These are phyloP conservation scores for Colletotrichum sp. DNA, from an alignment of 2,329 filamentous ascomycete species.

Conservation along the genomic window DNA sequence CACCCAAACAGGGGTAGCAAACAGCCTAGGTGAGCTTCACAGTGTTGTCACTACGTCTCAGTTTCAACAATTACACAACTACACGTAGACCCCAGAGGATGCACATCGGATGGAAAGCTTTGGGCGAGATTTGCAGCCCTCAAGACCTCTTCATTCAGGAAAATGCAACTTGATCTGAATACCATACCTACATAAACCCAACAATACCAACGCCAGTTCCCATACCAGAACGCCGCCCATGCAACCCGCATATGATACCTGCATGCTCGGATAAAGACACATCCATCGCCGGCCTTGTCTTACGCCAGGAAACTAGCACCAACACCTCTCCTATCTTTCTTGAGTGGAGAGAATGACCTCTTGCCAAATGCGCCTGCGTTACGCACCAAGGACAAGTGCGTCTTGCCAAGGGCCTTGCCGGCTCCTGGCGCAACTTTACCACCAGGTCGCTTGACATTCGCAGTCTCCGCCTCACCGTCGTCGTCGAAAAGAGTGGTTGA, in stretches of 20 bases:
- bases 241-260: neutral
- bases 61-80: neutral
- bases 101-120: neutral
- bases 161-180: neutral
- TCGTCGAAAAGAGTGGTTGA: slow-evolving; percentile 74
- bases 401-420: slow-evolving; percentile 29
- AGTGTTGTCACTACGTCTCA: neutral
- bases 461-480: slow-evolving; percentile 46
- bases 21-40: neutral
- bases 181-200: neutral
- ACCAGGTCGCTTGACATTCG: slow-evolving; percentile 32
- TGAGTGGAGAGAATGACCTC: slow-evolving; percentile 72
- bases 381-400: slow-evolving; percentile 42
- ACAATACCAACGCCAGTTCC: neutral
- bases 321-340: slow-evolving; percentile 69
- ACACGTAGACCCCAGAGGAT: neutral
- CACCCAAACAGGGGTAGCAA: neutral
- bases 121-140: neutral
- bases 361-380: slow-evolving; percentile 52
- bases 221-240: slow-evolving; percentile 8
- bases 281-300: neutral
- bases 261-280: neutral
- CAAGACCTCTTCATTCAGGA: neutral
- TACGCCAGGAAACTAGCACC: slow-evolving; percentile 65
- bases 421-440: slow-evolving; percentile 35